Conservation (phyloP, 78 protist genomes). For the Dictyostelium purpureum region DNA sequence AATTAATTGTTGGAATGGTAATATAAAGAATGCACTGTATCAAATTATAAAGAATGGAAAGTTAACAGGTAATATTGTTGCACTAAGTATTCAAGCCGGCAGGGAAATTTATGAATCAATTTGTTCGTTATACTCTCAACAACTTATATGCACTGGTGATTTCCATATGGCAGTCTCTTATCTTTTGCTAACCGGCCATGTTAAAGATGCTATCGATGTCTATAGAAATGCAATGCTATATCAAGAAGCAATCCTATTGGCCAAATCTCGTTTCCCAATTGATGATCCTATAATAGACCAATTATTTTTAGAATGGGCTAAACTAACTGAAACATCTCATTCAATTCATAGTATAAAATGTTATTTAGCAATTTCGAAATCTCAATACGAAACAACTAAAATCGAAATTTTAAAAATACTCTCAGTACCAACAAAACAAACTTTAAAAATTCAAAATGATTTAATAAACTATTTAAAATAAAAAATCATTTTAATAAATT, state of each 20-base stretch:
- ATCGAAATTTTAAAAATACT: background rate
- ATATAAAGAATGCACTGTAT: slow-evolving; percentile 11
- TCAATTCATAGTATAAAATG: slow-evolving; percentile 36
- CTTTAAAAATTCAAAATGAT: background rate
- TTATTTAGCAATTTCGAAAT: background rate
- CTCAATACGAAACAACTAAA: background rate
- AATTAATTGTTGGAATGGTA: slow-evolving; percentile 15
- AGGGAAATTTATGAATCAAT: slow-evolving; percentile 30
- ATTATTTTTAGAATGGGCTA: slow-evolving; percentile 46
- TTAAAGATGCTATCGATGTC: slow-evolving; percentile 28
- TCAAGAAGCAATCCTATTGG: slow-evolving; percentile 54
- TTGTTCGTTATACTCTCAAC: slow-evolving; percentile 24
- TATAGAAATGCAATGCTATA: background rate
- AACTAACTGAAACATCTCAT: slow-evolving; percentile 21
- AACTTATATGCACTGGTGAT: slow-evolving; percentile 43
- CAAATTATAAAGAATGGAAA: slow-evolving; percentile 31
- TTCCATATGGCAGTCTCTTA: slow-evolving; percentile 60
- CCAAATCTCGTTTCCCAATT: slow-evolving; percentile 22
- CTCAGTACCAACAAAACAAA: background rate
- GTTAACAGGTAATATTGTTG: slow-evolving; percentile 32
- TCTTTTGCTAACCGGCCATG: slow-evolving; percentile 21
- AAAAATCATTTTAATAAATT: background rate
- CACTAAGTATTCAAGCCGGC: slow-evolving; percentile 42
- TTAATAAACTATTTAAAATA: background rate
- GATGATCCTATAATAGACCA: slow-evolving; percentile 6